Base-by-base conservation (phyloP, 768 basidiomycete species). In the Collybiopsis luxurians region DNA sequence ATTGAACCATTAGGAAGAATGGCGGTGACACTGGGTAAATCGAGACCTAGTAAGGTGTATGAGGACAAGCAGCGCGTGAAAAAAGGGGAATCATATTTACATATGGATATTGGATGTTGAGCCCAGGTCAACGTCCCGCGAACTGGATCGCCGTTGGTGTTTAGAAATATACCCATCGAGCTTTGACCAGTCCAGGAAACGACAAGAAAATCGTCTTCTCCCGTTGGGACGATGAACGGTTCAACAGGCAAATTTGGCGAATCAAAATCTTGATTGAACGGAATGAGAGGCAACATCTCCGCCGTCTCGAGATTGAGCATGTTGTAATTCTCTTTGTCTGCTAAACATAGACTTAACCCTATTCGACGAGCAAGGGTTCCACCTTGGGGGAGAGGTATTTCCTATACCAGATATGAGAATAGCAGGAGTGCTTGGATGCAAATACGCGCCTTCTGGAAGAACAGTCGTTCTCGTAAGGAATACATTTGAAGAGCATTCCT, bases 41-140 rank as follows among this genome's bases (percentile, higher is more conserved):
- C 94, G 51, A 94, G 75, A 58, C 84, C 50, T 51, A 23, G 92
- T 92, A 61, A 46, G 27, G 34, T 26, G 57, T 48, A 45, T 44
- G 17, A 19, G 50, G 38, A 23, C 36, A 39, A 42, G 27, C 27
- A 38, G 36, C 24, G 4, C 49, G 34, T 44, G n/a, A 40, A 36
- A 56, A 27, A 53, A 57, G 19, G 28, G 24, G n/a, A 23, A 45
- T 31, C 13, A 3, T 34, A 82, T 89, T 66, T 64, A 95, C 92
- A 86, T 36, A 93, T 73, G 19, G 85, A 80, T 23, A 84, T 73
- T 0, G 94, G 92, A 74, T 95, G 86, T 49, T 75, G 81, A 2
- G 84, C 79, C 92, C 93, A 97, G 66, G 92, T 83, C 43, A 97
- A 73, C 1, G 95, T 95, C 2, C 94, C 94, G 45, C 95, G 80